phyloP scores from a whole-genome alignment of 345 rosid genomes.

The Citrus hindsii region DNA sequence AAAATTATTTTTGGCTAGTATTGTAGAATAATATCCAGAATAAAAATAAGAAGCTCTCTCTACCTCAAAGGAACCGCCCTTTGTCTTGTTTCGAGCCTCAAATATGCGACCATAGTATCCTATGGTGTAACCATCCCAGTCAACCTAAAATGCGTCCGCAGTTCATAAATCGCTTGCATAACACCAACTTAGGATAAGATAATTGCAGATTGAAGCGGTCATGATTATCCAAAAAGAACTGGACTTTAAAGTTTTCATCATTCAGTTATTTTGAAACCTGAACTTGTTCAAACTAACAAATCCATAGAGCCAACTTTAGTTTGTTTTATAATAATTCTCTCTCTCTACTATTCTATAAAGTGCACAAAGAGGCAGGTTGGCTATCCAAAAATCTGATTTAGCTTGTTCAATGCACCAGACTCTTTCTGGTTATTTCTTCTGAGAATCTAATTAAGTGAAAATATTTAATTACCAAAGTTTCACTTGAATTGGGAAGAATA shows the following conservation, averaged over 20 bases:
- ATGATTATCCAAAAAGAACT: not conserved
- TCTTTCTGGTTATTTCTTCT: not conserved
- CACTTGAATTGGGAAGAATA: not conserved
- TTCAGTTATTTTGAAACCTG: not conserved
- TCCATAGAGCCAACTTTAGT: not conserved
- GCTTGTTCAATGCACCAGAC: not conserved
- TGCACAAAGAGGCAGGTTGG: not conserved
- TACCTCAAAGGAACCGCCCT: slow-evolving; percentile 97
- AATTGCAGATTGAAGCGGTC: not conserved
- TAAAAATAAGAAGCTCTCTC: slow-evolving; percentile 1
- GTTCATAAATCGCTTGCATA: slow-evolving; percentile 8
- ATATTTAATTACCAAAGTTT: not conserved
- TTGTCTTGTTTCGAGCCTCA: slow-evolving; percentile 97
- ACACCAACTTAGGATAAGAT: not conserved
- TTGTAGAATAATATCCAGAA: not conserved
- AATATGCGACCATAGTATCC: slow-evolving; percentile 98
- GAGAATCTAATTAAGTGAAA: not conserved
- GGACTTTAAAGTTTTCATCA: not conserved
- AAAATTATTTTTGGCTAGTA: not conserved
- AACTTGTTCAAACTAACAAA: not conserved
- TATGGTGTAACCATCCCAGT: slow-evolving; percentile 97
- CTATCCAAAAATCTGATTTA: not conserved
- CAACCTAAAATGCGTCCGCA: slow-evolving; percentile 49
- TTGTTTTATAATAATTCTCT: not conserved
- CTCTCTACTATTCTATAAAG: not conserved